These are phyloP conservation scores for Eutypa lata DNA, from an alignment of 2,329 filamentous ascomycete species.

Conservation along the genomic window DNA sequence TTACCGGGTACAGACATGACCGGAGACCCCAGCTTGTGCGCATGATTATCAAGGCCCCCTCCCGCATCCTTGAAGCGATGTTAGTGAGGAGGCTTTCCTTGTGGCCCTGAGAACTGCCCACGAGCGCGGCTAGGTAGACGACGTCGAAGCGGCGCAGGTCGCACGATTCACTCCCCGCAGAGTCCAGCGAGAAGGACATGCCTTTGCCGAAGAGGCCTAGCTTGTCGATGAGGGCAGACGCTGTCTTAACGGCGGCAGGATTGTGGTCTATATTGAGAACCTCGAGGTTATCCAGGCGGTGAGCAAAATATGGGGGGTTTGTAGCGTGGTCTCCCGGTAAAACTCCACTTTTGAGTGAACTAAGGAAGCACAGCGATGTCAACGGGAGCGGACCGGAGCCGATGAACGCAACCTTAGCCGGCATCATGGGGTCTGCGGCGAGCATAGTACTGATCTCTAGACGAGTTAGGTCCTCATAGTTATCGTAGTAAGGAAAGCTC, in stretches of 20 bases:
- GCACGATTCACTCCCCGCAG: slow-evolving; percentile 21
- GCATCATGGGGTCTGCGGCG: slow-evolving; percentile 28
- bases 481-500: slow-evolving; percentile 46
- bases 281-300: neutral
- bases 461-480: slow-evolving; percentile 45
- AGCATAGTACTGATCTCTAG: slow-evolving; percentile 42
- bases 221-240: slow-evolving; percentile 25
- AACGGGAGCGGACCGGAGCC: slow-evolving; percentile 49
- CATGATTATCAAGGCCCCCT: slow-evolving; percentile 41
- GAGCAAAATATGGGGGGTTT: neutral
- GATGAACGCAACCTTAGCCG: slow-evolving; percentile 41
- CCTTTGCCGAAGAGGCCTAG: slow-evolving; percentile 25
- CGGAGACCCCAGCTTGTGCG: slow-evolving; percentile 43
- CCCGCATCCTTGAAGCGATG: slow-evolving; percentile 35
- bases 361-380: slow-evolving; percentile 42
- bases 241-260: slow-evolving; percentile 29
- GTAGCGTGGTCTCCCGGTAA: slow-evolving; percentile 5
- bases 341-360: slow-evolving; percentile 24
- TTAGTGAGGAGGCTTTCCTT: slow-evolving; percentile 38
- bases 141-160: slow-evolving; percentile 38
- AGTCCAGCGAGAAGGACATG: slow-evolving; percentile 37
- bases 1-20: slow-evolving; percentile 44
- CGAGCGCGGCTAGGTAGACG: slow-evolving; percentile 48
- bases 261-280: slow-evolving; percentile 42
- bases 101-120: slow-evolving; percentile 37